Base-by-base conservation (phyloP, 2,329 filamentous ascomycete genomes). In the Peltaster fructicola region DNA sequence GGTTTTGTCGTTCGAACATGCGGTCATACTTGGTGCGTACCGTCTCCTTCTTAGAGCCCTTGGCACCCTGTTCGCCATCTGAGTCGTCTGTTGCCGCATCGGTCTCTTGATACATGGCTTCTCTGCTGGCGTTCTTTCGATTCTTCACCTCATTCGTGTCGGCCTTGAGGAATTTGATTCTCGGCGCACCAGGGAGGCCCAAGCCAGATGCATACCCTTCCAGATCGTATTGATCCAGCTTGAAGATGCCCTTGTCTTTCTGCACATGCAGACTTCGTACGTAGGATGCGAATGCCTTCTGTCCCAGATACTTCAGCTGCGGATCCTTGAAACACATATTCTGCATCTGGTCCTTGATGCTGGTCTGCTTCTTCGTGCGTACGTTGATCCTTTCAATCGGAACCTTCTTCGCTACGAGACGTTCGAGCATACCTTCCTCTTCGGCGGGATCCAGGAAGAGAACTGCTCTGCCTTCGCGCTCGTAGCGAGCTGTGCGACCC, bases 1-100 rank as follows among this genome's bases (percentile, higher is more conserved):
- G 85, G 52, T 98, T 98, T 40, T 76, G 78, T 32, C 88, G 67
- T 57, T 93, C 85, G 52, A 95, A 93, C 88, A 98, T 95, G 39
- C 81, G 75, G 51, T 98, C 82, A 48, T 91, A 90, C 51, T 92
- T 95, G 15, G 90, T 98, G 33, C 82, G 69, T 10, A 92, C 79
- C 39, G 72, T 67, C 7, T 63, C 59, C 54, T 78, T 73, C 53
- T 73, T 70, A 32, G 59, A 54, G 18, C 48, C 57, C 29, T 56
- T 57, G 14, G 43, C 47, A 8, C 47, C 56, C 4, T 50, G 57
- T 7, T 59, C 59, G 3, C 43, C 51, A 9, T 61, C 63, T 14
- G 62, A 59, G n/a, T 68, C 61, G 27, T 68, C 59, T 11, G 67
- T 59, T 3, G 71, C 73, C 8, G 66, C 72, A 48, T 77, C 48